These are phyloP conservation scores for Cladophialophora carrionii DNA, from an alignment of 2,329 filamentous ascomycete species.

Conservation along the genomic window DNA sequence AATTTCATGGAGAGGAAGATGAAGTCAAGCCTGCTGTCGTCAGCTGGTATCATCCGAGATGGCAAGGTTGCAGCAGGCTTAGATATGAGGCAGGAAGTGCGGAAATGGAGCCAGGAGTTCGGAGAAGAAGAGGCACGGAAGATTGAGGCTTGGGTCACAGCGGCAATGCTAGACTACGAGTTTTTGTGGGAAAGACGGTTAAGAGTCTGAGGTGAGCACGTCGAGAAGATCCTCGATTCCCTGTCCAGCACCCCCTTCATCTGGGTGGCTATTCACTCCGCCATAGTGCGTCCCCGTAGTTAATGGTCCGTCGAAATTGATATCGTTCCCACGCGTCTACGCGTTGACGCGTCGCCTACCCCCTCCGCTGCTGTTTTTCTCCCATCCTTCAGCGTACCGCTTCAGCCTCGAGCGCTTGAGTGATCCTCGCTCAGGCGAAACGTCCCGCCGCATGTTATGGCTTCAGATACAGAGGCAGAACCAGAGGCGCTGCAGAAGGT, in stretches of 20 bases:
- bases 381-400: neutral
- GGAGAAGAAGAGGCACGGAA: slow-evolving; percentile 39
- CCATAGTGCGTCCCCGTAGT: neutral
- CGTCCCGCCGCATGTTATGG: slow-evolving; percentile 4
- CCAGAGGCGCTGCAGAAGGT: slow-evolving; percentile 27
- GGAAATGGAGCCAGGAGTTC: slow-evolving; percentile 46
- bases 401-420: neutral
- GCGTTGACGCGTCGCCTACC: neutral
- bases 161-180: slow-evolving; percentile 49
- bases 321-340: neutral
- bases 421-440: too few species aligned
- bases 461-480: slow-evolving; percentile 21
- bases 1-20: slow-evolving; percentile 32
- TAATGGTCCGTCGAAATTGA: too few species aligned
- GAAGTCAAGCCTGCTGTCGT: slow-evolving; percentile 42
- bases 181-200: slow-evolving; percentile 41
- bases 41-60: slow-evolving; percentile 43
- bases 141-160: slow-evolving; percentile 40
- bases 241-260: neutral
- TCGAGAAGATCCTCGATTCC: neutral
- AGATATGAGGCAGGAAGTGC: slow-evolving; percentile 43
- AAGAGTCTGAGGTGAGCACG: neutral
- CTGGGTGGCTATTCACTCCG: neutral
- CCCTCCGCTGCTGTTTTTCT: neutral
- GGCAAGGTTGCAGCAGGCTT: slow-evolving; percentile 40